Evolutionary conservation across 2,329 filamentous ascomycete species (phyloP), one percentile per base, ranked within the genome.

Genomic region (Hirsutella rhossiliensis): DNA sequence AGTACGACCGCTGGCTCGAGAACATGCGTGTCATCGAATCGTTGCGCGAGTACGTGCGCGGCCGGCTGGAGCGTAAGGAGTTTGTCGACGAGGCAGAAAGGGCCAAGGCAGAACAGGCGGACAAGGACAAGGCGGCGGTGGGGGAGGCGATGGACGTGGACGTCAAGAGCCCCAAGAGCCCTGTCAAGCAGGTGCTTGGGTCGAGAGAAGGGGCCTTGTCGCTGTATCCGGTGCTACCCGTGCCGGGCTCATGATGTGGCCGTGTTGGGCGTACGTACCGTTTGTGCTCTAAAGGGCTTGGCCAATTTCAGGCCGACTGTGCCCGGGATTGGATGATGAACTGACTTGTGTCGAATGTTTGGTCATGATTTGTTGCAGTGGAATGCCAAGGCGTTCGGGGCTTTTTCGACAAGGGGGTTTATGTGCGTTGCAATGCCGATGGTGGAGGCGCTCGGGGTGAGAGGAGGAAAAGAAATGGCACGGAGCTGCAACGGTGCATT

Each of bases 11-110:
- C 45, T 82, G 78, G 78, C 62, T 82, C 12, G 76, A 80, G 60
- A 79, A 82, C 55, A 75, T 82, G 57, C 76, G 78, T 31, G 69
- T 75, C 42, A 78, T 82, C 43, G 79, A 82, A 62, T 72, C 66
- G 38, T 68, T 83, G 32, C 69, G 77, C 34, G 71, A 74, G 49
- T 75, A 76, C 48, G 68, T 83, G 43, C 68, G 68, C 40, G 65
- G 73, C 11, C 72, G 77, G 29, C 67, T 82, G n/a, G 66, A 76
- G 44, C 68, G 68, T 30, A 67, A 66, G 51, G 73, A 80, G 44
- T 82, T 73, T 51, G 66, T 68, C 8, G 56, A 63, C 15, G 62
- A 62, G 5, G 56, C 49, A 11, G 48, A 29, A 18, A 23, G 11
- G 6, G 38, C 41, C 2, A 46, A 50, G 20, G 36, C 44, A 8